Base-by-base conservation (phyloP, 2,329 filamentous ascomycete species). In the Plectosphaerella plurivora region DNA sequence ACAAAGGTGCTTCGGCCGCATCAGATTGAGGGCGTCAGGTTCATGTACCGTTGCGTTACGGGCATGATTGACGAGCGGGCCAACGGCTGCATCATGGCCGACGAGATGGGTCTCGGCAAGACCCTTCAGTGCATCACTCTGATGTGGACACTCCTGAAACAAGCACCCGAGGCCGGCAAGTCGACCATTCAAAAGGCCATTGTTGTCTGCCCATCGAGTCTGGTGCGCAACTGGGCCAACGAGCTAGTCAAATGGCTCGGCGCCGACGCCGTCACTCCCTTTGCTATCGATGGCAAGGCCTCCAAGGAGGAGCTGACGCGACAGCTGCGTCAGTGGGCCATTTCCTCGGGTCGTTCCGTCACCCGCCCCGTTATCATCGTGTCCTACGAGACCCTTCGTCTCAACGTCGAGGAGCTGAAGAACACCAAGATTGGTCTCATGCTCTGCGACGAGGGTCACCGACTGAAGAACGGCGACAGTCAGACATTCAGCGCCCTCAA, bases 51-150 rank as follows among this genome's bases (percentile, higher is more conserved):
- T 59, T 96, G 91, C 64, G 91, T 94, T 6, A 97, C 93, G 2
- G 94, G 94, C n/a, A 81, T 97, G 78, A 89, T 97, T 52, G 94
- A 97, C 62, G 81, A 88, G 37, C 93, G 93, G 61, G 94, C 94
- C 47, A 89, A 97, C 68, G 94, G 94, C 2, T 99, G 94, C 71
- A 99, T 99, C 67, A 99, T 99, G 94, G 94, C 94, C 50, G 94
- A 99, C 67, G 94, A 97, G 67, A 99, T 99, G 94, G 94, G 94
- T 61, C 75, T 99, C 28, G 94, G 94, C 52, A 99, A 99, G 73
- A 99, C 94, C 16, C 73, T 99, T 44, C 94, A 99, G 75, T 99
- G 94, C 69, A 99, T 99, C 63, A 83, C 94, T 1, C 79, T 99
- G 48, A 87, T 99, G 78, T 99, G 94, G 94, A 99, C 94, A 2